phyloP scores from a whole-genome alignment of 495 filamentous ascomycete genomes.

The Tuber calosporum region DNA sequence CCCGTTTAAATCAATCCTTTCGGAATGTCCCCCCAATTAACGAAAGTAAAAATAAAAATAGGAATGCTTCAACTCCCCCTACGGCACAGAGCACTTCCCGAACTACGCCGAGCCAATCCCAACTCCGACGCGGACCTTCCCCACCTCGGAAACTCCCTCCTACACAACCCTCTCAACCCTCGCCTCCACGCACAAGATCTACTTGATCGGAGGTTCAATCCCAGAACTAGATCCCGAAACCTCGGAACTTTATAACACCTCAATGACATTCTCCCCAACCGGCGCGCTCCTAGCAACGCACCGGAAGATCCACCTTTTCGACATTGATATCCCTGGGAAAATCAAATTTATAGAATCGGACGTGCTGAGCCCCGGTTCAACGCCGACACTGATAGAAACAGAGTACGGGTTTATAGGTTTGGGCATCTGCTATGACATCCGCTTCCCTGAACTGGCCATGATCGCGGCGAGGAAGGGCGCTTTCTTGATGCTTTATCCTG shows the following conservation, averaged over 20 bases:
- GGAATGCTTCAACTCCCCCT: conserved; percentile 98
- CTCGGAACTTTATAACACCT: conserved; percentile 86
- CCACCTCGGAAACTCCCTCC: conserved; percentile 56
- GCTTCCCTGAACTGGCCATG: conserved; percentile 89
- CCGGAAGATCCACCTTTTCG: conserved; percentile 95
- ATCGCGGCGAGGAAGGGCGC: conserved; percentile 76
- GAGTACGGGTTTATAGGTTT: conserved; percentile 79
- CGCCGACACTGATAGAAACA: conserved; percentile 70
- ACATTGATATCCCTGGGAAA: conserved; percentile 94
- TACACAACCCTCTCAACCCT: conserved; percentile 78
- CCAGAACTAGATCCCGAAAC: conserved; percentile 58
- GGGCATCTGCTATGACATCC: conserved; percentile 94
- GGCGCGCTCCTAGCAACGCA: conserved; percentile 77
- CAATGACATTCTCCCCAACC: conserved; percentile 67
- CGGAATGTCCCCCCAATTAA: conserved; percentile 6
- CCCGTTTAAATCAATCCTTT: neutral
- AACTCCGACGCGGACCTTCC: conserved; percentile 45
- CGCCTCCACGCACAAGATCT: conserved; percentile 66
- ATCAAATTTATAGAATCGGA: conserved; percentile 88
- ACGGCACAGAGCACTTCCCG: conserved; percentile 84
- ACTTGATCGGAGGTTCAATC: conserved; percentile 86
- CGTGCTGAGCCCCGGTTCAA: conserved; percentile 73
- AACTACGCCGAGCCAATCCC: conserved; percentile 83
- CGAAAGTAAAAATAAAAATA: conserved; percentile 45
- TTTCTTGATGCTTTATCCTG: conserved; percentile 84